Evolutionary conservation across 2,329 filamentous ascomycete genomes (phyloP).

Genomic region (Pseudopithomyces chartarum): DNA sequence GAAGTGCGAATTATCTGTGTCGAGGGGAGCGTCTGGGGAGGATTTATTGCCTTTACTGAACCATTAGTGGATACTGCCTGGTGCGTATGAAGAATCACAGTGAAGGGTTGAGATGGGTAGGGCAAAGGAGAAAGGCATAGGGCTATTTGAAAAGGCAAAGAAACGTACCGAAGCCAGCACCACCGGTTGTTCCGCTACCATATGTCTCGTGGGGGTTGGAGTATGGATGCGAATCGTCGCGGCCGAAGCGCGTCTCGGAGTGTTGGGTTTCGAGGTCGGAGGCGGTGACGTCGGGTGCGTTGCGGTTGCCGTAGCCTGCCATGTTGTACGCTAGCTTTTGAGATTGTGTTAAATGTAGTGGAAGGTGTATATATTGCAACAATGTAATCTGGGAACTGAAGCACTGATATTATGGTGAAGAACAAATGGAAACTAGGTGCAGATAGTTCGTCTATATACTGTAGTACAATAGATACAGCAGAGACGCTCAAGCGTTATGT

Average conservation of each 20-base stretch:
- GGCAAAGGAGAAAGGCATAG: too few relatives aligned
- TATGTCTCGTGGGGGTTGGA: slow-evolving; percentile 32
- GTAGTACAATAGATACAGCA: neutral
- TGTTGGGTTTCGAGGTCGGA: slow-evolving; percentile 27
- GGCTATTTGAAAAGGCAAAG: neutral
- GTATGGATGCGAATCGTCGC: slow-evolving; percentile 33
- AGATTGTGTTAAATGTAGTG: neutral
- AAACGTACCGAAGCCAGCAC: slow-evolving; percentile 34
- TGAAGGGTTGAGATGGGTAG: neutral
- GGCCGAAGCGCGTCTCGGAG: slow-evolving; percentile 33
- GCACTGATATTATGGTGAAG: neutral
- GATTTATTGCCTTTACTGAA: slow-evolving; percentile 38
- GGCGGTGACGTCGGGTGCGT: slow-evolving; percentile 23
- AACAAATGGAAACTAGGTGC: neutral
- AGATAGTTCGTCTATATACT: slow-evolving; percentile 2
- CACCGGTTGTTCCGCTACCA: slow-evolving; percentile 38
- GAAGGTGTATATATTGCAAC: neutral
- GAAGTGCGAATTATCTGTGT: slow-evolving; percentile 20
- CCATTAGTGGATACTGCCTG: neutral
- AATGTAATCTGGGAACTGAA: neutral
- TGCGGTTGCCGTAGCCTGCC: slow-evolving; percentile 46
- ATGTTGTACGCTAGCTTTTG: slow-evolving; percentile 14
- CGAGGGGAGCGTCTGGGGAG: slow-evolving; percentile 12
- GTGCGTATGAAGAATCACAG: neutral
- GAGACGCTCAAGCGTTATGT: slow-evolving; percentile 29